Base-by-base conservation (phyloP, 2,329 filamentous ascomycete species). In the Exutisphaerella laricina region DNA sequence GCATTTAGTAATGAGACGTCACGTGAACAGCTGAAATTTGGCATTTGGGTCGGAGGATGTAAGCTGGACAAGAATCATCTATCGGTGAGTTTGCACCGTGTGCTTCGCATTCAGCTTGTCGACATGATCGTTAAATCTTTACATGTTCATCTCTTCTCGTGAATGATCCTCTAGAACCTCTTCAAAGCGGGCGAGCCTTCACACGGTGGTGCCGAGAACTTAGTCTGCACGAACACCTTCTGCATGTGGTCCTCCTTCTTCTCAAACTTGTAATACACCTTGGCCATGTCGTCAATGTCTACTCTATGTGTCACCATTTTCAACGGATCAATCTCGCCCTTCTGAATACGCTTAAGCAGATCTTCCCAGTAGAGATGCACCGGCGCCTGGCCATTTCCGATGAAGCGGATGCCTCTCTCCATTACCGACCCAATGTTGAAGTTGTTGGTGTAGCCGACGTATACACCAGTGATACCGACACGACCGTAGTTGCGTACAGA, bases 321-420 rank as follows among this genome's bases (percentile, higher is more conserved):
- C 25, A 83, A 65, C 0, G 86, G 85, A 46, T 94, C 80, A 30
- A 94, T 78, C 51, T 82, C 73, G 22, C 80, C 79, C 16, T 71
- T 72, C 56, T 81, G 74, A 48, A 94, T 84, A 60, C 72, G 71
- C 48, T 76, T 67, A 33, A 92, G 71, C n/a, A 94, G 70, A 3
- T 85, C 76, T 17, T 87, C 73, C 88, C 86, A 94, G 68, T 94
- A 92, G 57, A 82, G 78, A 57, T 90, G 85, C 0, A 94, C 85
- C 0, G 87, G 87, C 2, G 78, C 78, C 59, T 82, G 79, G 3
- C 79, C 78, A 53, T 81, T 81, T 30, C 79, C 78, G 51, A 80
- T 88, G 32, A 94, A 75, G 1, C 85, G 81, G 53, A 94, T 79
- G n/a, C 87, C 87, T 22, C 85, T 80, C 67, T 94, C 80, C 87